These are phyloP conservation scores for Hordeum pubiflorum DNA, from an alignment of 202 grass and related monocot species.

Conservation along the genomic window DNA sequence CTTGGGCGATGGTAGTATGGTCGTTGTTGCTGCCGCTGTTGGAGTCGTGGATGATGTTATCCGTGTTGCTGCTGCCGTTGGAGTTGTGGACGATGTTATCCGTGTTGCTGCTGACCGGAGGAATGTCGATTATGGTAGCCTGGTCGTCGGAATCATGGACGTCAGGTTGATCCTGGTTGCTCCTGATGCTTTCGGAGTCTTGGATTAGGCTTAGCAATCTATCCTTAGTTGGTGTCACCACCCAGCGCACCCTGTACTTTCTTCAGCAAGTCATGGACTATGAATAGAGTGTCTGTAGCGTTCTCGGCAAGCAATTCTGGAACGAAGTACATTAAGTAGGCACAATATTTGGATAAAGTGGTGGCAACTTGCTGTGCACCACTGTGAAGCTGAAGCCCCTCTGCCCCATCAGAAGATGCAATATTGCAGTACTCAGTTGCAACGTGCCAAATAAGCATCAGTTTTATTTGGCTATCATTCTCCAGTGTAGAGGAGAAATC, in stretches of 20 bases:
- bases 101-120: not conserved
- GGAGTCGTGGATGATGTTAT: too few relatives aligned
- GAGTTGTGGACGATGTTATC: not conserved
- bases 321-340: not conserved
- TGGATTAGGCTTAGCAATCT: not conserved
- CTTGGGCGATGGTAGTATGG: too few relatives aligned
- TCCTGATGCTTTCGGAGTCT: not conserved
- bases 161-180: too few relatives aligned
- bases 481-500: not conserved
- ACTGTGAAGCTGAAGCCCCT: not conserved
- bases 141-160: too few relatives aligned
- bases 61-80: too few relatives aligned
- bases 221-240: not conserved
- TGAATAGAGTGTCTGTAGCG: not conserved
- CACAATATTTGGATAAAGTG: not conserved
- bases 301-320: not conserved
- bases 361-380: not conserved
- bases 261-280: fast-evolving
- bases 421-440: not conserved
- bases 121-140: too few relatives aligned
- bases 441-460: not conserved
- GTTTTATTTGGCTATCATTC: not conserved
- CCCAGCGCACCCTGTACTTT: fast-evolving
- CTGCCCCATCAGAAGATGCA: not conserved
- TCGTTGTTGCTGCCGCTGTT: not conserved